phyloP scores from a whole-genome alignment of 2,329 filamentous ascomycete genomes.

The Alternaria brassicae region DNA sequence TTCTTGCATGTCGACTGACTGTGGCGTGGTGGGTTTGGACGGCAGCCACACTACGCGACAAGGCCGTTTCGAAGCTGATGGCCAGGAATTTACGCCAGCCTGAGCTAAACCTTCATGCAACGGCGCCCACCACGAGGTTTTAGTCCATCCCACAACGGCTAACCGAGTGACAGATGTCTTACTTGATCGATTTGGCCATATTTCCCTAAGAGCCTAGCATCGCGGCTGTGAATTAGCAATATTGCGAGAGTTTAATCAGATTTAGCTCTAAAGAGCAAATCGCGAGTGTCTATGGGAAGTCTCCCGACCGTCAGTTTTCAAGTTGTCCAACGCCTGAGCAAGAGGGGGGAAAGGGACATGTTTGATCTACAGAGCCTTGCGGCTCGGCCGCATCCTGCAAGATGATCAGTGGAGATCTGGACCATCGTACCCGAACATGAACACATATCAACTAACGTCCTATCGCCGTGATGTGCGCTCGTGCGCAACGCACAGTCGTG shows the following conservation, averaged over 20 bases:
- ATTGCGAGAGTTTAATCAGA: background rate
- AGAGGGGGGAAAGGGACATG: background rate
- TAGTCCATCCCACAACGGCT: background rate
- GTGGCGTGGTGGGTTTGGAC: background rate
- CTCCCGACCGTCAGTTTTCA: background rate
- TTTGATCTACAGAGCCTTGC: background rate
- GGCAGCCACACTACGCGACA: background rate
- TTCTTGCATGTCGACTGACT: background rate
- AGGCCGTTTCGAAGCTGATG: conserved; percentile 9
- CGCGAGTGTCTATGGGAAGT: background rate
- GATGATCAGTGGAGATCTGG: background rate
- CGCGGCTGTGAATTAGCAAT: background rate
- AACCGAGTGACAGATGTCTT: conserved; percentile 8
- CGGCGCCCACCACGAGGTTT: conserved; percentile 5
- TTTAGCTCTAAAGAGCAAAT: background rate
- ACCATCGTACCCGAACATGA: background rate
- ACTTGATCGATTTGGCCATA: background rate
- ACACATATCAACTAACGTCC: conserved; percentile 6
- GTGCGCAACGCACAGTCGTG: background rate
- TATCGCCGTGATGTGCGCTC: background rate
- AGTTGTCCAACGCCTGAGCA: background rate
- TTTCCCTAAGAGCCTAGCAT: background rate
- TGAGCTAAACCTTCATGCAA: conserved; percentile 1
- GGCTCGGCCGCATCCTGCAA: background rate
- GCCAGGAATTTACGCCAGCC: background rate